Evolutionary conservation across 495 filamentous ascomycete species (phyloP).

Genomic region (Penicillium bovifimosum): DNA sequence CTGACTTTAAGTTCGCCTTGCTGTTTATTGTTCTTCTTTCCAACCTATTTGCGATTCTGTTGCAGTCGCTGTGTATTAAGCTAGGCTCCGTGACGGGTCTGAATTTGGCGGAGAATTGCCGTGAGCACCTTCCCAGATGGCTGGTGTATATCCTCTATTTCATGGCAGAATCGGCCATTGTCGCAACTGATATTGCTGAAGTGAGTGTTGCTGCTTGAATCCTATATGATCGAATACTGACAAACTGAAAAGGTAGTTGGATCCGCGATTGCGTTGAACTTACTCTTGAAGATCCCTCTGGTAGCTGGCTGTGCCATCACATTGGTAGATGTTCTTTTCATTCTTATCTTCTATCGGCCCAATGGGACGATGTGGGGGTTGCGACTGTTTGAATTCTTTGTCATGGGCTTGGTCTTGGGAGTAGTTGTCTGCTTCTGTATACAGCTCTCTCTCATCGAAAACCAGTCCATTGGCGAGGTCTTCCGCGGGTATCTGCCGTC

Average conservation of each 20-base stretch:
- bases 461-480: slow-evolving; percentile 66
- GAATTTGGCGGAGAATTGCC: slow-evolving; percentile 74
- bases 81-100: slow-evolving; percentile 80
- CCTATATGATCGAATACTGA: neutral
- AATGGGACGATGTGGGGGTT: slow-evolving; percentile 66
- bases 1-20: slow-evolving; percentile 57
- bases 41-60: slow-evolving; percentile 77
- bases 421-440: slow-evolving; percentile 91
- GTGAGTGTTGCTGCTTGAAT: slow-evolving; percentile 25
- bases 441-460: slow-evolving; percentile 71
- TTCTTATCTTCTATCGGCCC: slow-evolving; percentile 80
- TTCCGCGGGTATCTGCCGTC: slow-evolving; percentile 83
- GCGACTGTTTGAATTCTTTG: slow-evolving; percentile 74
- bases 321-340: slow-evolving; percentile 76
- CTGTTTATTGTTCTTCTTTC: slow-evolving; percentile 79
- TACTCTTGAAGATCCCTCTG: slow-evolving; percentile 74
- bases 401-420: slow-evolving; percentile 71
- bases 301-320: slow-evolving; percentile 85
- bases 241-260: slow-evolving; percentile 65
- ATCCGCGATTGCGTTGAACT: slow-evolving; percentile 83
- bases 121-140: slow-evolving; percentile 70
- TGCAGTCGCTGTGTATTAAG: slow-evolving; percentile 79
- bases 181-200: slow-evolving; percentile 90
- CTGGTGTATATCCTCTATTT: slow-evolving; percentile 68
- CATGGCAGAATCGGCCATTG: slow-evolving; percentile 73